These are phyloP conservation scores for Fomes fomentarius DNA, from an alignment of 1,284 basidiomycete genomes.

Conservation along the genomic window DNA sequence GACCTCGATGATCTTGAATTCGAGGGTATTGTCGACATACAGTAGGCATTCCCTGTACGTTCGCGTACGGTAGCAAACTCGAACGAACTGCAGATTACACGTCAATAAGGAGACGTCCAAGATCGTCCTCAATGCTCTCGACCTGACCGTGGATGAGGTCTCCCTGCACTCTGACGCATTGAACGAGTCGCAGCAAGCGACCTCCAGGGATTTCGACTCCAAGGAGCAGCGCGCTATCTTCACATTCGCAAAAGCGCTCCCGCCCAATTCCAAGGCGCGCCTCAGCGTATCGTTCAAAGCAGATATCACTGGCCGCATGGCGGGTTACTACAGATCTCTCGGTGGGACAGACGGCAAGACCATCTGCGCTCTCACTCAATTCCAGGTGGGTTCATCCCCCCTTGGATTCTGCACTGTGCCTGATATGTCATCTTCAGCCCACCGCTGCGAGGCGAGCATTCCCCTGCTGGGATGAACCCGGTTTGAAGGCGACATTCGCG, in stretches of 20 bases:
- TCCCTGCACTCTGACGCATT: constrained; percentile 62
- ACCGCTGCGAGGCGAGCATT: constrained; percentile 85
- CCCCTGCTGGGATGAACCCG: constrained; percentile 95
- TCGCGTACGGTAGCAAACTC: not conserved
- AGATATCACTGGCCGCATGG: constrained; percentile 67
- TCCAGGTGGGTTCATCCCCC: constrained; percentile 60
- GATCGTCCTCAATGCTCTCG: constrained; percentile 75
- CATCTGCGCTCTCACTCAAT: constrained; percentile 78
- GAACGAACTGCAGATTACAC: constrained; percentile 56
- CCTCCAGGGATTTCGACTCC: constrained; percentile 56
- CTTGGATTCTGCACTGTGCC: not conserved
- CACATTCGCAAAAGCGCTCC: constrained; percentile 53
- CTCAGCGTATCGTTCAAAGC: constrained; percentile 67
- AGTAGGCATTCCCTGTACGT: constrained; percentile 42
- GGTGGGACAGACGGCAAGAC: constrained; percentile 59
- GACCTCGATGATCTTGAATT: constrained; percentile 78
- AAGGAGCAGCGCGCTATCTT: constrained; percentile 68
- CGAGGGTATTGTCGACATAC: constrained; percentile 77
- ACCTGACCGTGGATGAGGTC: constrained; percentile 70
- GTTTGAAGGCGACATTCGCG: constrained; percentile 86
- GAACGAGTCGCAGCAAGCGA: constrained; percentile 53
- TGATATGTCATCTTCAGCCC: constrained; percentile 51
- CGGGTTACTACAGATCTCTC: constrained; percentile 72
- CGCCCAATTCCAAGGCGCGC: constrained; percentile 65
- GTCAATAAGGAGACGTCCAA: constrained; percentile 66